Conservation (phyloP, 805 yeast genomes). For the Starmerella sirachaensis region DNA sequence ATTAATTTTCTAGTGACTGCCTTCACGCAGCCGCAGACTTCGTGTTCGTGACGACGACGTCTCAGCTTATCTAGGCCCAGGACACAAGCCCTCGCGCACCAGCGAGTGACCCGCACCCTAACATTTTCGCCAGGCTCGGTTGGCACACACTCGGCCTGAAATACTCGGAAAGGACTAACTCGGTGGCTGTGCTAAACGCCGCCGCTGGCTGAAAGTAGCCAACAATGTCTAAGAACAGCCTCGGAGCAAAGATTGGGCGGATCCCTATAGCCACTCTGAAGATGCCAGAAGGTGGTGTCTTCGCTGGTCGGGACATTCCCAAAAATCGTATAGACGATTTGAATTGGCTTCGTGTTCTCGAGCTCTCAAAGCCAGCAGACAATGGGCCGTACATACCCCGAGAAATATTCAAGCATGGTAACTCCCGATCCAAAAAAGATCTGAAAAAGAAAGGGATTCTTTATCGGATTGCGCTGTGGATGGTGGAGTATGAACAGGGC, state of each 20-base stretch:
- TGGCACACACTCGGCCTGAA: too few relatives aligned
- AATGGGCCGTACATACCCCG: slow-evolving; percentile 21
- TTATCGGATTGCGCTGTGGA: slow-evolving; percentile 14
- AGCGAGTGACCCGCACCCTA: too few relatives aligned
- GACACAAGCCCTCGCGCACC: too few relatives aligned
- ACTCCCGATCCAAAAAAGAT: neutral
- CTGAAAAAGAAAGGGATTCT: neutral
- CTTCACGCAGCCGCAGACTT: too few relatives aligned
- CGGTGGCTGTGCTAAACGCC: too few relatives aligned
- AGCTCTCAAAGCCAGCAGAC: slow-evolving; percentile 19
- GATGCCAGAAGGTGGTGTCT: slow-evolving; percentile 18
- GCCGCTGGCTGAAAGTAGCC: neutral
- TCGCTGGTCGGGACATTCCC: slow-evolving; percentile 20
- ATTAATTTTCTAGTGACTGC: too few relatives aligned
- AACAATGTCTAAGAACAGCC: neutral
- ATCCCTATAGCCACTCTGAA: slow-evolving; percentile 15
- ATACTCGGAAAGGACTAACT: too few relatives aligned
- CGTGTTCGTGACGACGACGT: too few relatives aligned
- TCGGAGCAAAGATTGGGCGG: slow-evolving; percentile 12
- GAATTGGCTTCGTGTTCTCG: slow-evolving; percentile 20
- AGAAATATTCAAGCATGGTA: slow-evolving; percentile 2
- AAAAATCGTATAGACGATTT: slow-evolving; percentile 14
- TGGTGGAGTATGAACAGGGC: slow-evolving; percentile 12
- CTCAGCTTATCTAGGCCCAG: too few relatives aligned
- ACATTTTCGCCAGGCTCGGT: too few relatives aligned